Percentiles rank a stretch among this genome's conserved stretches.
Conservation (phyloP, 2,329 filamentous ascomycete species). For the Fusarium sp. region DNA sequence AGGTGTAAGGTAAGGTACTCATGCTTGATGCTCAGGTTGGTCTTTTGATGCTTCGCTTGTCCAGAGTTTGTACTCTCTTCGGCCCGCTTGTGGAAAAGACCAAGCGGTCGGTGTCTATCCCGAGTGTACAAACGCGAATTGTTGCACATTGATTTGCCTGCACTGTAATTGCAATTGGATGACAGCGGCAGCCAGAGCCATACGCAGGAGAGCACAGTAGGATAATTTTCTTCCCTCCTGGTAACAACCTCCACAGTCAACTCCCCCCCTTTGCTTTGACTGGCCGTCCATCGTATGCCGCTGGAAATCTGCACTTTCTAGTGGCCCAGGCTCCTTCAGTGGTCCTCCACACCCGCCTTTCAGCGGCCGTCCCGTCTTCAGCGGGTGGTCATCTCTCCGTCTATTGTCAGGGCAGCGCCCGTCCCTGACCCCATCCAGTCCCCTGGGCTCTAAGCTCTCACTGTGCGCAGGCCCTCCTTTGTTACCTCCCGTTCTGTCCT, state of each 20-base stretch:
- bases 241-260: constrained; percentile 11
- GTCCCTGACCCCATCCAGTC: neutral
- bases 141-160: neutral
- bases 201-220: neutral
- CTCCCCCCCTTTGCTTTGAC: constrained; percentile 14
- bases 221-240: constrained; percentile 5
- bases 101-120: neutral
- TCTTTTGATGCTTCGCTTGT: neutral
- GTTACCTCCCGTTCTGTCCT: constrained; percentile 8
- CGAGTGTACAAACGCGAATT: neutral
- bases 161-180: constrained; percentile 3
- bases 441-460: neutral
- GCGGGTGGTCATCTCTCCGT: neutral
- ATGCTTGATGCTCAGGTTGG: too few relatives aligned
- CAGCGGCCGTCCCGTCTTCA: neutral
- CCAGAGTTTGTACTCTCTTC: neutral
- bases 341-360: constrained; percentile 5
- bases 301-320: constrained; percentile 19
- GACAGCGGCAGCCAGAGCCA: neutral
- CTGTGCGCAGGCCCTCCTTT: neutral
- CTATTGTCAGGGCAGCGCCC: neutral
- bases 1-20: neutral
- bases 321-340: constrained; percentile 15
- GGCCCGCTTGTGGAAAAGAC: constrained; percentile 1
- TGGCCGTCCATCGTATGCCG: constrained; percentile 12